Conservation (phyloP, 1,139 yeast species). For the Nadsonia starkeyi-henricii region DNA sequence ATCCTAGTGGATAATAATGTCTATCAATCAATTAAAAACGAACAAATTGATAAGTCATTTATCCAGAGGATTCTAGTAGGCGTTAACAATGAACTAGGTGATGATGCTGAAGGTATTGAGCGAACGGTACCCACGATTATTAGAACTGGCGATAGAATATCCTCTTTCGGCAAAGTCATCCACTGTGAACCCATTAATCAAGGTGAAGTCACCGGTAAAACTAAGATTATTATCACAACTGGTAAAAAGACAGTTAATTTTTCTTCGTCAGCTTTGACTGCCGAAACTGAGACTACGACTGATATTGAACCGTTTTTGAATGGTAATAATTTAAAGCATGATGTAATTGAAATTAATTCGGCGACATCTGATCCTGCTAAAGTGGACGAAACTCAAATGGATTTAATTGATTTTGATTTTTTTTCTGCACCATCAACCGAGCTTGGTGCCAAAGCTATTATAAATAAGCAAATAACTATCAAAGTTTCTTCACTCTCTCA, state of each 20-base stretch:
- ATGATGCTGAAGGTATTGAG: constrained; percentile 1
- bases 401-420: constrained; percentile 17
- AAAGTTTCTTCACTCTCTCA: constrained; percentile 13
- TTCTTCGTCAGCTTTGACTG: constrained; percentile 24
- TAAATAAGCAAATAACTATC: constrained; percentile 9
- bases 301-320: constrained; percentile 8
- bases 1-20: background rate
- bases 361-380: constrained; percentile 6
- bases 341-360: background rate
- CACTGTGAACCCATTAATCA: constrained; percentile 65
- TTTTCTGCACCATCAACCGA: constrained; percentile 9
- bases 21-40: constrained; percentile 1
- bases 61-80: constrained; percentile 1
- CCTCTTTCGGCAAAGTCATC: constrained; percentile 22
- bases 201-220: constrained; percentile 26
- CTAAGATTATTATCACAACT: background rate
- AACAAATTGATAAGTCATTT: background rate
- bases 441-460: constrained; percentile 1
- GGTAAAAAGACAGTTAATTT: constrained; percentile 5
- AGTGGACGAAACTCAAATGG: constrained; percentile 10
- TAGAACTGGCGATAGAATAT: background rate
- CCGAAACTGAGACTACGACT: constrained; percentile 25
- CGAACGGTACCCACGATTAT: background rate
- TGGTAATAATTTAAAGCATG: constrained; percentile 1
- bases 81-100: constrained; percentile 1